Evolutionary conservation across 2,329 filamentous ascomycete genomes (phyloP), one percentile per base, ranked within the genome.

Genomic region (Colletotrichum sojae): DNA sequence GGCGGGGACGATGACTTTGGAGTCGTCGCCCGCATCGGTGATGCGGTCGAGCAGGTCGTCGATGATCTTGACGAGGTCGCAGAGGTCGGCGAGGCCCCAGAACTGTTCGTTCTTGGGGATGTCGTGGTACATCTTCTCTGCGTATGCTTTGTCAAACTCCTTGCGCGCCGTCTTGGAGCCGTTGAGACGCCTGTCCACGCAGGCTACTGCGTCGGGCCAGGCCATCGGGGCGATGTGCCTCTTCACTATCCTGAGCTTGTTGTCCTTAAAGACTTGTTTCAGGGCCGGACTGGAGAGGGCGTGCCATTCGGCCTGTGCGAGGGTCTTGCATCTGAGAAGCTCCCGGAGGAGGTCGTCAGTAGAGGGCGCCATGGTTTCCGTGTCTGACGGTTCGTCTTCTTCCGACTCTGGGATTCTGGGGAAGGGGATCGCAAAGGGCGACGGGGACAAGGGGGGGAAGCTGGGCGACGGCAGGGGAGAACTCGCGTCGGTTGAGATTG

Each of bases 61-160:
- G 5, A 64, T 22, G 60, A 55, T 18, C 1, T 3, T 2, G 13
- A 59, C 40, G 2, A 68, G 46, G 0, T 39, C 20, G 39, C 60
- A 64, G 48, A 68, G 65, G 31, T 57, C 60, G 25, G n/a, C 9
- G 2, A 64, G 65, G 48, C 62, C 60, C 65, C 65, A 68, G n/a
- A 58, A 16, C 5, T 6, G 53, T 1, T 25, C 39, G 20, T 51
- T 39, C 5, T 39, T 2, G 39, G 27, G n/a, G 22, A 25, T 4
- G 18, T 10, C 0, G 22, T 40, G 1, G 64, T 25, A 46, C 27
- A 27, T 13, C 15, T 53, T 27, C 16, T 48, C 5, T 36, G 46
- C n/a, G 46, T 40, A 25, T 25, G 36, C 58, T 53, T 61, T 5
- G 18, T 61, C 15, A 36, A 52, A 43, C 13, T 15, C 40, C 39